Base-by-base conservation (phyloP, 306 rosid genomes). In the Glycyrrhiza uralensis region DNA sequence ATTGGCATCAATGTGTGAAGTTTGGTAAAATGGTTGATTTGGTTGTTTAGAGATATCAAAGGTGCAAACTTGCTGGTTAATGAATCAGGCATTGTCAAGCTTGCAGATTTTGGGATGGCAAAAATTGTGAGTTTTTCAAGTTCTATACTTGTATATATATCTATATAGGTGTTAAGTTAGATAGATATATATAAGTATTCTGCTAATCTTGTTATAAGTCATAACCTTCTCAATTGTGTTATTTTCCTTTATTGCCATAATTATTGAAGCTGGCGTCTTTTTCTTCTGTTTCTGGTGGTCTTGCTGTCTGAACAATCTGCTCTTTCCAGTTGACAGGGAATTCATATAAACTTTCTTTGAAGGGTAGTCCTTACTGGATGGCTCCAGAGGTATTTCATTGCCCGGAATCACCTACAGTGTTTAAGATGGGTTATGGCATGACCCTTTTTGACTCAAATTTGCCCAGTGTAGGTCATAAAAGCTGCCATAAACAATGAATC, bases 351-450 rank as follows among this genome's bases (percentile, higher is more conserved):
- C 96, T 94, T 75, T 94, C 98, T n/a, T 45, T 91, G 79, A 94
- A 91, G 84, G 98, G 98, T 28, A 91, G 98, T 84, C 98, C 98
- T 15, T 87, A 91, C 83, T 94, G 98, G 98, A 94, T 94, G 97
- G 98, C 98, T 79, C 98, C 98, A 3, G 98, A 94, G 97, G 98
- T 93, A 89, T 69, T 76, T 63, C n/a, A n/a, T n/a, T n/a, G n/a
- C n/a, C n/a, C 17, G 44, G 73, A n/a, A 75, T 80, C 47, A 23
- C 75, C 62, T 63, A 42, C 70, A 69, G 60, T 47, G 7, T 32
- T 68, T 71, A 23, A 28, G 24, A 35, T 71, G 74, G 45, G 49
- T 57, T 36, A 15, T 44, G 66, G 33, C 10, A 38, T 66, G 28
- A 29, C 15, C 45, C 26, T 56, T 66, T 49, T 55, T 79, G 9